Percentiles rank a stretch among this genome's conserved stretches.
Conservation (phyloP, 2,329 filamentous ascomycete genomes). For the Fusarium xyrophilum region DNA sequence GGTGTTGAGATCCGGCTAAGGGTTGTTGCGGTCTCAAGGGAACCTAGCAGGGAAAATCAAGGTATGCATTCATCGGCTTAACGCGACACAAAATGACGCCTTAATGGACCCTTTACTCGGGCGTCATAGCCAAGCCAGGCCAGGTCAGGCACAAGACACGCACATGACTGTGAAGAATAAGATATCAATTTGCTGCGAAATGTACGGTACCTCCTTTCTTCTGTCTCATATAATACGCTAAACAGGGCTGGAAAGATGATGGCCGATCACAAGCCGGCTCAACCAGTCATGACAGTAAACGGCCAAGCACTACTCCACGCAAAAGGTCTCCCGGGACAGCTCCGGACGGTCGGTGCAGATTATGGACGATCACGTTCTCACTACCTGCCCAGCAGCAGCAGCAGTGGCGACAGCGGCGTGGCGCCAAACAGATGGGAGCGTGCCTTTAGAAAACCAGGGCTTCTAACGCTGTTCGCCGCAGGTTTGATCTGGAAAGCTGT, state of each 20-base stretch:
- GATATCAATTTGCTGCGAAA: neutral
- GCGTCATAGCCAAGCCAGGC: slow-evolving; percentile 5
- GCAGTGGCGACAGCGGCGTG: slow-evolving; percentile 4
- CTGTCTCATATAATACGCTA: slow-evolving; percentile 13
- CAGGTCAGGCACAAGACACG: slow-evolving; percentile 16
- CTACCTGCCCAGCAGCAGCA: neutral
- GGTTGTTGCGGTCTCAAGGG: neutral
- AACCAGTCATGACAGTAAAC: slow-evolving; percentile 12
- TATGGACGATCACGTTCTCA: slow-evolving; percentile 18
- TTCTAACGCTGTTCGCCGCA: slow-evolving; percentile 21
- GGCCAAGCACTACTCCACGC: neutral
- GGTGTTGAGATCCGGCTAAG: slow-evolving; percentile 5
- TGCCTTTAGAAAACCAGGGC: slow-evolving; percentile 10
- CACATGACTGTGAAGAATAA: slow-evolving; percentile 17
- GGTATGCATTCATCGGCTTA: slow-evolving; percentile 23
- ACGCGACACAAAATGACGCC: slow-evolving; percentile 27
- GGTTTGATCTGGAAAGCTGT: slow-evolving; percentile 34
- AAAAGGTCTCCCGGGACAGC: slow-evolving; percentile 16
- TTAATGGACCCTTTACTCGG: slow-evolving; percentile 10
- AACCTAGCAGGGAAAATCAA: slow-evolving; percentile 5
- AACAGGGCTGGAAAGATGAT: slow-evolving; percentile 15
- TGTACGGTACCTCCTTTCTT: neutral
- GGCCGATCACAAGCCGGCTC: slow-evolving; percentile 18
- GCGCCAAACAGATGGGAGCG: slow-evolving; percentile 18
- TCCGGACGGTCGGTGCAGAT: slow-evolving; percentile 21